These are phyloP conservation scores for Solanum commersonii DNA, from an alignment of 257 asterid species.

Conservation along the genomic window DNA sequence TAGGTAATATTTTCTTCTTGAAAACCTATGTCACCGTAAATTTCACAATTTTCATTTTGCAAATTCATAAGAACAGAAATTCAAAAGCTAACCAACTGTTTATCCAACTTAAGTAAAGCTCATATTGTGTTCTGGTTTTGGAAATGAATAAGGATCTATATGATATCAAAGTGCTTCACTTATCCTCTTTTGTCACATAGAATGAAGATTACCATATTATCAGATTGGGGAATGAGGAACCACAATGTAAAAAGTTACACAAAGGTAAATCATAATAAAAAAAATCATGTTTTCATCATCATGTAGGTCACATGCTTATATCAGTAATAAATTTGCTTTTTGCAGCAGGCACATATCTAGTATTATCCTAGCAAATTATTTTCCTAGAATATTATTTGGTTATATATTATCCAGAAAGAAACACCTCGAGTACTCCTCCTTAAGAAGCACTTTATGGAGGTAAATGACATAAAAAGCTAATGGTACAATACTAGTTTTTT, in stretches of 20 bases:
- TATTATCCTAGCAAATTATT: no score
- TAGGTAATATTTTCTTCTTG: no score
- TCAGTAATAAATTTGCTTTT: neutral
- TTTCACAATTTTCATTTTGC: no score
- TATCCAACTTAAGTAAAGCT: neutral
- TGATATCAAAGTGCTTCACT: neutral
- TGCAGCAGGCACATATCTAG: neutral
- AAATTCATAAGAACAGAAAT: neutral
- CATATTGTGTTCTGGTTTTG: neutral
- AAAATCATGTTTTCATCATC: neutral
- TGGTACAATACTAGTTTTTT: neutral
- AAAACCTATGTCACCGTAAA: no score
- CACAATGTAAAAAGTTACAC: neutral
- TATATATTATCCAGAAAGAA: neutral
- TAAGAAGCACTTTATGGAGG: neutral
- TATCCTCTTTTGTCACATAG: neutral
- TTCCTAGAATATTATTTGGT: no score
- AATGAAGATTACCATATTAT: neutral
- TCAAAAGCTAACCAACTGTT: neutral
- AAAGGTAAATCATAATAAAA: neutral
- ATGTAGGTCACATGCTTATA: neutral
- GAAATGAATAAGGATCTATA: neutral
- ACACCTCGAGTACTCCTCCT: neutral
- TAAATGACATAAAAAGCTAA: no score
- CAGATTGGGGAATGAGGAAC: neutral